These are phyloP conservation scores for Citropsis articulata DNA, from an alignment of 345 rosid genomes.

Conservation along the genomic window DNA sequence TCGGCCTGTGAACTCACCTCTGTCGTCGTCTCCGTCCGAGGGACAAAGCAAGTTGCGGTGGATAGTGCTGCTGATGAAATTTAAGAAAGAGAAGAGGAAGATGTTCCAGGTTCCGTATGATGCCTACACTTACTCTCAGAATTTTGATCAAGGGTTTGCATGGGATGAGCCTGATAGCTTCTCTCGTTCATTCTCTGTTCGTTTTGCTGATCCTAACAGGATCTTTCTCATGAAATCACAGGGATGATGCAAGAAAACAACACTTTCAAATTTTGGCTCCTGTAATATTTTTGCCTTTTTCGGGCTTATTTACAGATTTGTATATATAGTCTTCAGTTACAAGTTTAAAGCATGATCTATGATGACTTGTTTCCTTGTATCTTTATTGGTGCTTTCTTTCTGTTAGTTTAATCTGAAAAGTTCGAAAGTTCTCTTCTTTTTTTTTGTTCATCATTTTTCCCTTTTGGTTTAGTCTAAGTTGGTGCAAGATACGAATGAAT, in stretches of 20 bases:
- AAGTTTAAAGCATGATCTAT: neutral
- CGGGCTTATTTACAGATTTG: neutral
- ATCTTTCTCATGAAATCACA: conserved; percentile 6
- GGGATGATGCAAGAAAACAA: neutral
- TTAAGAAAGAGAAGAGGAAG: conserved; percentile 35
- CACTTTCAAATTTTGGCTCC: neutral
- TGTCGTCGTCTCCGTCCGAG: neutral
- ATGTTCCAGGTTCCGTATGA: conserved; percentile 33
- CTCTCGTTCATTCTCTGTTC: conserved; percentile 43
- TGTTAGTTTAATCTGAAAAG: neutral
- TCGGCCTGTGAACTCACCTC: neutral
- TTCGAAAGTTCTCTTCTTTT: neutral
- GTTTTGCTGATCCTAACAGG: conserved; percentile 36
- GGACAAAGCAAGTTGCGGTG: conserved; percentile 25
- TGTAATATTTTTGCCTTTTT: neutral
- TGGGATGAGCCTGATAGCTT: conserved; percentile 43
- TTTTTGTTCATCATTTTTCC: neutral
- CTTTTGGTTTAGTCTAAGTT: neutral
- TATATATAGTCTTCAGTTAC: too few species aligned
- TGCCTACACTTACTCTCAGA: conserved; percentile 35
- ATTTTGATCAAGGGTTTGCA: conserved; percentile 46
- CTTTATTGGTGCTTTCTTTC: neutral
- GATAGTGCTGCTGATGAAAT: conserved; percentile 36
- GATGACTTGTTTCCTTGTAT: neutral
- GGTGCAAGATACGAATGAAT: neutral